Percentiles rank a stretch among this genome's conserved stretches.
Conservation (phyloP, 2,329 filamentous ascomycete species). For the Neoarthrinium moseri region DNA sequence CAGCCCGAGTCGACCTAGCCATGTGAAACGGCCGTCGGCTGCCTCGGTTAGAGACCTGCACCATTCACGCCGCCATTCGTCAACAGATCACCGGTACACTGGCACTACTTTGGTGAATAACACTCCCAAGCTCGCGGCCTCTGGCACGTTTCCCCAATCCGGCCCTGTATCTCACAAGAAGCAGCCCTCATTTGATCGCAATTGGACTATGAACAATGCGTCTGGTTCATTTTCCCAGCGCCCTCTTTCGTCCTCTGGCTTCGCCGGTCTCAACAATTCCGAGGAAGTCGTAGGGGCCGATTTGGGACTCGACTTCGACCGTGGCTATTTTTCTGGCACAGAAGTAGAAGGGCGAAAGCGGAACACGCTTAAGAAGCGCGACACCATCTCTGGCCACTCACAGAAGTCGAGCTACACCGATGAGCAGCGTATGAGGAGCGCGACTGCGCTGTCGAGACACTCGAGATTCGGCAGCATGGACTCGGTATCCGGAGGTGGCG, state of each 20-base stretch:
- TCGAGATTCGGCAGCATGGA: conserved; percentile 79
- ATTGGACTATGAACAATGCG: conserved; percentile 62
- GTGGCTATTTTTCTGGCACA: conserved; percentile 90
- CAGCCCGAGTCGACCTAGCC: conserved; percentile 45
- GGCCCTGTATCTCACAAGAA: conserved; percentile 54
- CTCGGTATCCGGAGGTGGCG: conserved; percentile 66
- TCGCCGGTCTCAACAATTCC: conserved; percentile 38
- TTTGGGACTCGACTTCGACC: conserved; percentile 65
- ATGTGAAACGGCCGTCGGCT: conserved; percentile 68
- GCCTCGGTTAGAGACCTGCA: conserved; percentile 80
- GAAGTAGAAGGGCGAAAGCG: conserved; percentile 72
- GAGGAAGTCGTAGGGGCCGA: conserved; percentile 39
- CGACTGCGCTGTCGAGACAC: conserved; percentile 66
- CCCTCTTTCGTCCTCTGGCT: conserved; percentile 52
- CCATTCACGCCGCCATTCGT: conserved; percentile 84
- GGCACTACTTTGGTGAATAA: conserved; percentile 30
- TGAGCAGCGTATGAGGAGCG: conserved; percentile 67
- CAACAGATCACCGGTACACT: conserved; percentile 66
- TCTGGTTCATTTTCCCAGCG: conserved; percentile 34
- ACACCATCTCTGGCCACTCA: conserved; percentile 59
- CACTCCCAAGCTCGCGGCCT: conserved; percentile 41
- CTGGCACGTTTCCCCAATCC: conserved; percentile 39
- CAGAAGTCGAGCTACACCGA: conserved; percentile 76
- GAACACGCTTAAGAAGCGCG: conserved; percentile 79
- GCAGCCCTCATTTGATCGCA: conserved; percentile 67